Evolutionary conservation across 2,329 filamentous ascomycete genomes (phyloP), one percentile per base, ranked within the genome.

Genomic region (Diplodia sapinea): DNA sequence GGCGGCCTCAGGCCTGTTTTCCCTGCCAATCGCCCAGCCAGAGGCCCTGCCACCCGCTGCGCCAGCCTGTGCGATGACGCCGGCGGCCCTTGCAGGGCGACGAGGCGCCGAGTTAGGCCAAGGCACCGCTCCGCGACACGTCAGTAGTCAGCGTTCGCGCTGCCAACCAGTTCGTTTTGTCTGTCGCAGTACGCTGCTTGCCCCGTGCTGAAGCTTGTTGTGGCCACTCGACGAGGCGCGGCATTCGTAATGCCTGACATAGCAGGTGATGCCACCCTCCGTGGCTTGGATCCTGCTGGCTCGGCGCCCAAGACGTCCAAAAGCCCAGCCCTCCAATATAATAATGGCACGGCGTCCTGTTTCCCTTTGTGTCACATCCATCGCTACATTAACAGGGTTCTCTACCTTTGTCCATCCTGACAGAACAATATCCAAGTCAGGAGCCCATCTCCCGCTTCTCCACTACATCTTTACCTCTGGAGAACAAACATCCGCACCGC

Each of bases 231-330:
- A 63, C 17, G 47, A 38, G 43, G 59, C 59, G 59, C 31, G 59
- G 59, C 59, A 63, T 63, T 63, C 59, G 59, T 63, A 63, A 63
- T 63, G 59, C 59, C 47, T 63, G 59, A 63, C 59, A 63, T 40
- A 36, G 59, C 59, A 51, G 36, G 55, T 59, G 55, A 59, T 59
- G 55, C 33, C 55, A 36, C 55, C 38, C 29, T 15, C 1, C 15
- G 59, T 63, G 59, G 59, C 59, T 63, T 63, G 59, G 59, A 51
- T 63, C 59, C 7, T 62, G 57, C 40, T 26, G 26, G 59, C 29
- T 38, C 36, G 47, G 43, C 36, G 47, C 47, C 59, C 59, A 51
- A 47, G 43, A 63, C 31, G n/a, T 38, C 47, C 17, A 63, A 15
- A 13, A n/a, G 26, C 38, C 36, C 38, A 47, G 43, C n/a, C 36